phyloP scores from a whole-genome alignment of 306 rosid genomes.

The Gynostemma pentaphyllum region DNA sequence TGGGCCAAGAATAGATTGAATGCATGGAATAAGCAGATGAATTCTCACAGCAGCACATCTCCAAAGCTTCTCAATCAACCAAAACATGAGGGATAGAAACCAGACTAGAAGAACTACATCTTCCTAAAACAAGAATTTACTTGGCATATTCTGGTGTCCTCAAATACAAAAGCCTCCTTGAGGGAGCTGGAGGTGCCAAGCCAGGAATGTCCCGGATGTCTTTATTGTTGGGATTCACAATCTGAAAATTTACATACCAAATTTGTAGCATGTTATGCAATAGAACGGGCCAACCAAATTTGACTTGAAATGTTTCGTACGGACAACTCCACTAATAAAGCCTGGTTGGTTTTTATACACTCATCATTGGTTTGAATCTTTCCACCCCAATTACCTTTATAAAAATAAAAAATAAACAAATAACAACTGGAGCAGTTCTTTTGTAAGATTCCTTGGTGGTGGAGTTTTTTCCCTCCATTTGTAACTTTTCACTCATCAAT shows the following conservation, averaged over 20 bases:
- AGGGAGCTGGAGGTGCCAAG: constrained; percentile 90
- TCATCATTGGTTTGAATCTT: too few species aligned
- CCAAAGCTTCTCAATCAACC: constrained; percentile 15
- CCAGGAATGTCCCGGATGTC: constrained; percentile 81
- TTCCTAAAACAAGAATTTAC: constrained; percentile 12
- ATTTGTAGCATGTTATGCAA: too few species aligned
- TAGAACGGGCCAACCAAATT: too few species aligned
- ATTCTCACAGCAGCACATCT: constrained; percentile 17
- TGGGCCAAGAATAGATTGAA: constrained; percentile 34
- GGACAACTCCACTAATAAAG: too few species aligned
- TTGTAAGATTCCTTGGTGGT: too few species aligned
- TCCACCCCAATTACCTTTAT: too few species aligned
- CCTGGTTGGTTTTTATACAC: too few species aligned
- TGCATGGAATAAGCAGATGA: constrained; percentile 9
- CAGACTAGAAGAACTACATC: constrained; percentile 17
- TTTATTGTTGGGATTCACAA: constrained; percentile 81
- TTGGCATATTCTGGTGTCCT: constrained; percentile 27
- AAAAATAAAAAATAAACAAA: too few species aligned
- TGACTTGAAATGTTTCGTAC: too few species aligned
- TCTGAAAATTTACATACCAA: constrained; percentile 28
- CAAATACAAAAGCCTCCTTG: constrained; percentile 72
- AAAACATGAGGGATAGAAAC: constrained; percentile 3
- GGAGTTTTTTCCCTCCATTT: too few species aligned
- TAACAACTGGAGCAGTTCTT: background rate
- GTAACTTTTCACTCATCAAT: too few species aligned